phyloP scores from a whole-genome alignment of 2,329 filamentous ascomycete species.

The Botrytis deweyae region DNA sequence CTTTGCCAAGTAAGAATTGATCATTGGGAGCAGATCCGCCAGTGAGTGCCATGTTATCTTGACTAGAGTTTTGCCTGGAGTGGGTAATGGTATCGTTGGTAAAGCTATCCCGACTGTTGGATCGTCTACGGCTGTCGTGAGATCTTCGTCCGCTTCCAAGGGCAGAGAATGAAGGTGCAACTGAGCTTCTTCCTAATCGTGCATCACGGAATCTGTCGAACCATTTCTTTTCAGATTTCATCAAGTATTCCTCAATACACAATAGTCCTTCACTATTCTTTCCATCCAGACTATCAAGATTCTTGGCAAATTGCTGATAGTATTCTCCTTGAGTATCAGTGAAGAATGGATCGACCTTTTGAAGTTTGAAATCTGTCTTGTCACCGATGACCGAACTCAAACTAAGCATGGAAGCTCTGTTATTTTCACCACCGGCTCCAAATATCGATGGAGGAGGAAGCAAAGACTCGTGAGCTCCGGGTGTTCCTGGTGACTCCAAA shows the following conservation, averaged over 20 bases:
- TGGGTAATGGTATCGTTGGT: conserved; percentile 19
- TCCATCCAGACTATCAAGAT: conserved; percentile 52
- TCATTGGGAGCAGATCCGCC: conserved; percentile 16
- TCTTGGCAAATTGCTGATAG: conserved; percentile 57
- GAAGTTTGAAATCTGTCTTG: conserved; percentile 60
- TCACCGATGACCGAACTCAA: conserved; percentile 52
- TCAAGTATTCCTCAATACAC: conserved; percentile 65
- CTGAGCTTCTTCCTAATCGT: conserved; percentile 3
- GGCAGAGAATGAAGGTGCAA: conserved; percentile 6
- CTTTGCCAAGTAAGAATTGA: conserved; percentile 52
- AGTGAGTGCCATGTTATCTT: conserved; percentile 17
- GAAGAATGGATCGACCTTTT: conserved; percentile 67
- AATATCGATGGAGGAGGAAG: conserved; percentile 23
- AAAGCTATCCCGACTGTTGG: conserved; percentile 8
- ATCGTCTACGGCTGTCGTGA: conserved; percentile 17
- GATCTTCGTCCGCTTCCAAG: conserved; percentile 45
- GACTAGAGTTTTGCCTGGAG: conserved; percentile 20
- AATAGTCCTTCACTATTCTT: conserved; percentile 57
- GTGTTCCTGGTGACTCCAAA: conserved; percentile 16
- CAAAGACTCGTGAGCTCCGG: conserved; percentile 20
- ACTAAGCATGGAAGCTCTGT: conserved; percentile 47
- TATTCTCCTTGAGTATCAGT: conserved; percentile 63
- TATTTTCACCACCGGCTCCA: neutral
- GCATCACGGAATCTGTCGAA: conserved; percentile 53
- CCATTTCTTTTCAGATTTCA: conserved; percentile 67